phyloP scores from a whole-genome alignment of 192 early-diverging fungal genomes.

The Chytriomyces sp. region DNA sequence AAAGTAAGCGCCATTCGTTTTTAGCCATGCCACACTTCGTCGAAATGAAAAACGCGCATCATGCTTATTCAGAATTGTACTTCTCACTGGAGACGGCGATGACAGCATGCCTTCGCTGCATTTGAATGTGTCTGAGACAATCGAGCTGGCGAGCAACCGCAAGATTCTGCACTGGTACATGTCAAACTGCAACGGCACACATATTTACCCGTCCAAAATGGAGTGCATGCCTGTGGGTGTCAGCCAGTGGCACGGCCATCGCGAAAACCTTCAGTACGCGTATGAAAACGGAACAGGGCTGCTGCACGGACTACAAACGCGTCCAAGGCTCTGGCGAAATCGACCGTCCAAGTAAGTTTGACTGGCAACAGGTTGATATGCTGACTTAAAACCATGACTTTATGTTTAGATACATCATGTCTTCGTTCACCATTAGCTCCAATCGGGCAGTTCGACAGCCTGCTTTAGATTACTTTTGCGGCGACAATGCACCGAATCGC shows the following conservation, averaged over 20 bases:
- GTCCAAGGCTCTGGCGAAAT: too few relatives aligned
- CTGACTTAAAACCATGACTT: not conserved
- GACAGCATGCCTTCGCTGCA: not conserved
- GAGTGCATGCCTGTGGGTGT: not conserved
- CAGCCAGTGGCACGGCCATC: not conserved
- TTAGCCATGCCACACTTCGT: too few relatives aligned
- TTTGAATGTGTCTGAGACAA: not conserved
- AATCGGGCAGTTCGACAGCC: not conserved
- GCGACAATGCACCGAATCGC: not conserved
- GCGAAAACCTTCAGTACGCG: not conserved
- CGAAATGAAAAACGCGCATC: too few relatives aligned
- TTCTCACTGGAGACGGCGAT: slow-evolving; percentile 6
- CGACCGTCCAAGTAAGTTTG: not conserved
- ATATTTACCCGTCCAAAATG: not conserved
- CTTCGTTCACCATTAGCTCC: not conserved
- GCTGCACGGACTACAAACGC: not conserved
- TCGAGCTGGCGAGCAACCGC: not conserved
- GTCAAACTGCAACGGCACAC: slow-evolving; percentile 3
- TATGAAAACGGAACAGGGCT: not conserved
- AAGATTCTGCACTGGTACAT: not conserved
- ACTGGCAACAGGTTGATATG: not conserved
- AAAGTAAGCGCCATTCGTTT: too few relatives aligned
- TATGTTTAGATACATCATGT: not conserved
- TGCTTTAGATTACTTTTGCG: not conserved
- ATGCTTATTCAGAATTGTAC: not conserved